Evolutionary conservation across 106 monocot species (phyloP).

Genomic region (Dioscorea alata): DNA sequence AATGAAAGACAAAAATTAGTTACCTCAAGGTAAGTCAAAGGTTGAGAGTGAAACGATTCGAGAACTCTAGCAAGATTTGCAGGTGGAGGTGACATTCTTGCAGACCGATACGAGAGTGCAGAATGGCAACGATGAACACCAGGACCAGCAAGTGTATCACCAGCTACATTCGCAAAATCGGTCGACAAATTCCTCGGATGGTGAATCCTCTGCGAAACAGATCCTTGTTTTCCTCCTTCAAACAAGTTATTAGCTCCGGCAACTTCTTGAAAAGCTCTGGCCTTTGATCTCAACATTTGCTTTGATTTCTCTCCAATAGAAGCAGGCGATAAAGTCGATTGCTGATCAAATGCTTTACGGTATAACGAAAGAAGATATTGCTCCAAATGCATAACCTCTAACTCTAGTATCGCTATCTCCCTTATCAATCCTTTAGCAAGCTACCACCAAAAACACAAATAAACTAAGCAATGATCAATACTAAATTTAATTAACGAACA

Average conservation of each 20-base stretch:
- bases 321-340: conserved; percentile 33
- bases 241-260: conserved; percentile 8
- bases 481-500: background rate
- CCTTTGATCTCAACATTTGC: conserved; percentile 14
- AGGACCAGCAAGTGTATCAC: conserved; percentile 19
- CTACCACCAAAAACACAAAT: conserved; percentile 22
- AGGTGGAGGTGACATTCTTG: conserved; percentile 24
- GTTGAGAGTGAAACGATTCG: conserved; percentile 69
- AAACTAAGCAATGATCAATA: background rate
- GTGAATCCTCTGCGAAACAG: conserved; percentile 10
- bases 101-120: conserved; percentile 49
- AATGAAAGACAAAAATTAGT: background rate
- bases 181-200: conserved; percentile 19
- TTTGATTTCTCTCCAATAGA: conserved; percentile 13
- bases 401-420: conserved; percentile 66
- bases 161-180: conserved; percentile 18
- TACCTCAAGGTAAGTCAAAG: conserved; percentile 70
- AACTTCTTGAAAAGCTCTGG: conserved; percentile 20
- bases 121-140: conserved; percentile 61
- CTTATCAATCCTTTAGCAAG: conserved; percentile 55
- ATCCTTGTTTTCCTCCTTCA: conserved; percentile 11
- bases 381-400: conserved; percentile 72
- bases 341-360: conserved; percentile 62
- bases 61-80: conserved; percentile 55
- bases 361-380: conserved; percentile 64